Conservation (phyloP, 805 yeast species). For the Limtongia smithiae region DNA sequence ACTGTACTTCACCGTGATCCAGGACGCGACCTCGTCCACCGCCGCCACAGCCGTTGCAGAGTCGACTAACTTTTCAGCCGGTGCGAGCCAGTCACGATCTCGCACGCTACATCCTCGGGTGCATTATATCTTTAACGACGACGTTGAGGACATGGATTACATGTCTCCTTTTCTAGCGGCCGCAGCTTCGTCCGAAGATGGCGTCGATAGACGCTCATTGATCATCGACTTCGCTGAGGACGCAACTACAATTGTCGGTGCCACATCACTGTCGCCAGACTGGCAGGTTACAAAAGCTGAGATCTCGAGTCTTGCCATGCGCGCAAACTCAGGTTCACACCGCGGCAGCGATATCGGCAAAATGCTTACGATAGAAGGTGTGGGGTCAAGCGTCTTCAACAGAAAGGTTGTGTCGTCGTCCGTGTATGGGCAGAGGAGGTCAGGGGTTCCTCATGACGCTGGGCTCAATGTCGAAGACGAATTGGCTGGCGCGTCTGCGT, state of each 20-base stretch:
- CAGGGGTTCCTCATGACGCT: not conserved
- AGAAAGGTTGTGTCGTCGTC: not conserved
- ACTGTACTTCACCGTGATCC: conserved; percentile 19
- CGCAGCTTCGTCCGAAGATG: not conserved
- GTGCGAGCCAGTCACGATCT: not conserved
- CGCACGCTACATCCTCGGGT: conserved; percentile 36
- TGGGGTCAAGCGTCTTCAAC: conserved; percentile 10
- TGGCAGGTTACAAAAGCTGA: conserved; percentile 39
- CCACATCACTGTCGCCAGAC: conserved; percentile 38
- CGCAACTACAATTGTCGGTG: conserved; percentile 34
- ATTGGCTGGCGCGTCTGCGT: conserved; percentile 8
- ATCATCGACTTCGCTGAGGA: conserved; percentile 40
- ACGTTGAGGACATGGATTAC: conserved; percentile 25
- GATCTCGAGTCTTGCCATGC: conserved; percentile 22
- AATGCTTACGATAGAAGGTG: conserved; percentile 23
- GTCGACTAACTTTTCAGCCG: not conserved
- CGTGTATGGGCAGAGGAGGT: not conserved
- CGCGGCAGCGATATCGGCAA: conserved; percentile 8
- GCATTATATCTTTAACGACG: conserved; percentile 40
- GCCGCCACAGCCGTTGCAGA: conserved; percentile 4
- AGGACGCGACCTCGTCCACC: conserved; percentile 10
- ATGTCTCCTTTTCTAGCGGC: conserved; percentile 5
- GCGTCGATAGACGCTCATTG: conserved; percentile 25
- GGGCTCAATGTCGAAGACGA: conserved; percentile 8
- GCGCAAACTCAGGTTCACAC: conserved; percentile 1